phyloP scores from a whole-genome alignment of 352 stramenopile species.

The Phytopythium helicoides region DNA sequence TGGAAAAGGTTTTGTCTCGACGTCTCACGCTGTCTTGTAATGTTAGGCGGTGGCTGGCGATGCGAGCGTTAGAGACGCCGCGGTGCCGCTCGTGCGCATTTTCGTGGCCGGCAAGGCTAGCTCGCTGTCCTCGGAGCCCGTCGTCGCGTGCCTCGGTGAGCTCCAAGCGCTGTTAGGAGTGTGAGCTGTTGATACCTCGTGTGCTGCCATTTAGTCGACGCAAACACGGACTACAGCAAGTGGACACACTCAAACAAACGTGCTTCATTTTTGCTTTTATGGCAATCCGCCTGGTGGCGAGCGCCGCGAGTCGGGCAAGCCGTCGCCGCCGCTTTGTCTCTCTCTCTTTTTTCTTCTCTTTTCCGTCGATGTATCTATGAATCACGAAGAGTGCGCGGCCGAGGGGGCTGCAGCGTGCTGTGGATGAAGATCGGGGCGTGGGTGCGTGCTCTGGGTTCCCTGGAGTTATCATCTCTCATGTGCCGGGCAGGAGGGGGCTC shows the following conservation, averaged over 20 bases:
- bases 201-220: too few species aligned
- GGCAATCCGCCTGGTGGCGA: background rate
- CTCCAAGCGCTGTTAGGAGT: slow-evolving; percentile 33
- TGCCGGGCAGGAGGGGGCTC: slow-evolving; percentile 3
- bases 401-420: background rate
- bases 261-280: background rate
- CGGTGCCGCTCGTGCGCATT: slow-evolving; percentile 45
- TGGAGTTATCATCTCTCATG: too few species aligned
- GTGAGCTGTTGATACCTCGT: background rate
- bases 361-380: slow-evolving; percentile 1
- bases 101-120: slow-evolving; percentile 50
- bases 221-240: too few species aligned
- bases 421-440: background rate
- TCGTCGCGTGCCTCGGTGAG: slow-evolving; percentile 59
- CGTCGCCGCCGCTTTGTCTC: background rate
- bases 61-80: slow-evolving; percentile 41
- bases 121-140: slow-evolving; percentile 31
- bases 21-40: background rate
- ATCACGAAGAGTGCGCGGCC: slow-evolving; percentile 8
- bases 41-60: slow-evolving; percentile 36
- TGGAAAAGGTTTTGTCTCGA: background rate
- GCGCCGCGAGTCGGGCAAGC: background rate
- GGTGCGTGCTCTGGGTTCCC: too few species aligned
- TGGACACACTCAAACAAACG: background rate
- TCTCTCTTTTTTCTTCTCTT: slow-evolving; percentile 10